A percentile compares a stretch with the other conserved stretches of the same genome.
Conservation (phyloP, 257 asterid species). For the Petrea volubilis region DNA sequence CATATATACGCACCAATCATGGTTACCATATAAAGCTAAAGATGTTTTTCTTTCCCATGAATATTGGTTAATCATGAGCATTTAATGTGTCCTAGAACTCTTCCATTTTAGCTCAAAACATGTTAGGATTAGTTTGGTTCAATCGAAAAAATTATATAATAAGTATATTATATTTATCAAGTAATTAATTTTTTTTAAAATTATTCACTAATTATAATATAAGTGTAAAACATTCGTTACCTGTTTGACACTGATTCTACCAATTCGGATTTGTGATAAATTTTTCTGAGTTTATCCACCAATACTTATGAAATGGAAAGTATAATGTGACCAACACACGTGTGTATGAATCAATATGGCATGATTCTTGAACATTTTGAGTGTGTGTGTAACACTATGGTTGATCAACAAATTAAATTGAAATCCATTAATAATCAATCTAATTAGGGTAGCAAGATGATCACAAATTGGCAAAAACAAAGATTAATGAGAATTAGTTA, state of each 20-base stretch:
- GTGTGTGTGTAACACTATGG: too few species aligned
- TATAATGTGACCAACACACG: conserved; percentile 12
- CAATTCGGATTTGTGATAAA: too few species aligned
- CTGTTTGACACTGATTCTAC: too few species aligned
- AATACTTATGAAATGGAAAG: conserved; percentile 15
- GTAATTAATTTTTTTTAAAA: too few species aligned
- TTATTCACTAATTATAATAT: too few species aligned
- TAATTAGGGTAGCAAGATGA: conserved; percentile 17
- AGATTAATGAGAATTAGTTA: conserved; percentile 33
- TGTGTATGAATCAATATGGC: neutral
- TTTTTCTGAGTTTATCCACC: too few species aligned
- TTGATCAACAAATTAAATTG: conserved; percentile 6
- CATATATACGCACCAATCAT: conserved; percentile 12
- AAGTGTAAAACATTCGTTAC: too few species aligned
- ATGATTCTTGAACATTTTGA: neutral
- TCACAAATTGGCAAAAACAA: conserved; percentile 26
- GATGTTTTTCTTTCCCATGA: conserved; percentile 21
- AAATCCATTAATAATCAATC: conserved; percentile 3
- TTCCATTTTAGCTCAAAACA: neutral
- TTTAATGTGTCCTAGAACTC: conserved; percentile 29
- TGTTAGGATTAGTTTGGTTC: too few species aligned
- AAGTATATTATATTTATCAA: too few species aligned
- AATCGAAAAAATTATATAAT: too few species aligned
- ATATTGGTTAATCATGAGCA: conserved; percentile 17
- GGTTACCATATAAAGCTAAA: neutral